These are phyloP conservation scores for Sapria himalayana DNA, from an alignment of 345 rosid genomes.

Conservation along the genomic window DNA sequence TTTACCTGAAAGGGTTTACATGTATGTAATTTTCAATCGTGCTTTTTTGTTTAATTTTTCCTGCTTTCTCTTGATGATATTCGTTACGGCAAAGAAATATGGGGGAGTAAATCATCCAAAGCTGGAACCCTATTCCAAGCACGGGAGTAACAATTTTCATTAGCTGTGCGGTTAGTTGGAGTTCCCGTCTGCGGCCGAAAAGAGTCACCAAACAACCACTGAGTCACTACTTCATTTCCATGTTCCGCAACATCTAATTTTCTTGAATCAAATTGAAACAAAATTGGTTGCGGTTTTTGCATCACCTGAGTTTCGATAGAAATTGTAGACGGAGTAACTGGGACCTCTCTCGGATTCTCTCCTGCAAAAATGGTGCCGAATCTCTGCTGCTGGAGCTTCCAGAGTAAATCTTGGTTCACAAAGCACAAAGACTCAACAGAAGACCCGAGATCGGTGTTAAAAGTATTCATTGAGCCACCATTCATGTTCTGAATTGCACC, in stretches of 20 bases:
- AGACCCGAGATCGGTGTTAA: conserved; percentile 42
- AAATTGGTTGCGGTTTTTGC: conserved; percentile 36
- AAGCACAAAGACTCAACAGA: conserved; percentile 79
- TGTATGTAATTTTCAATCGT: background rate
- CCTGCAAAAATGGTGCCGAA: conserved; percentile 41
- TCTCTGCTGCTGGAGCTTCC: conserved; percentile 83
- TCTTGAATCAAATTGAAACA: conserved; percentile 38
- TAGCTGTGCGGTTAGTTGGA: conserved; percentile 12
- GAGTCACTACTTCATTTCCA: conserved; percentile 23
- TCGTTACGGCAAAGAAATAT: conserved; percentile 25
- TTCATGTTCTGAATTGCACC: conserved; percentile 22
- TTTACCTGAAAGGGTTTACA: conserved; percentile 12
- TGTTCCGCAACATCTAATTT: conserved; percentile 10
- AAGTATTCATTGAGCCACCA: conserved; percentile 30
- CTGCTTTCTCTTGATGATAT: conserved; percentile 10
- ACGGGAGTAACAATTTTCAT: conserved; percentile 10
- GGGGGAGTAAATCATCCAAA: conserved; percentile 29
- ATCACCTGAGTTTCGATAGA: conserved; percentile 15
- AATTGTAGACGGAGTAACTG: conserved; percentile 9
- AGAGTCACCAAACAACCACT: conserved; percentile 55
- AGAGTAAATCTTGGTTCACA: conserved; percentile 81
- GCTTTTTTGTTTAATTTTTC: background rate
- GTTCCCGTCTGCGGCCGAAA: conserved; percentile 18
- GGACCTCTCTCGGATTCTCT: conserved; percentile 16
- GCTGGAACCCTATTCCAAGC: conserved; percentile 24